Evolutionary conservation across 2,329 filamentous ascomycete species (phyloP), one percentile per base, ranked within the genome.

Genomic region (Parastagonospora avenae): DNA sequence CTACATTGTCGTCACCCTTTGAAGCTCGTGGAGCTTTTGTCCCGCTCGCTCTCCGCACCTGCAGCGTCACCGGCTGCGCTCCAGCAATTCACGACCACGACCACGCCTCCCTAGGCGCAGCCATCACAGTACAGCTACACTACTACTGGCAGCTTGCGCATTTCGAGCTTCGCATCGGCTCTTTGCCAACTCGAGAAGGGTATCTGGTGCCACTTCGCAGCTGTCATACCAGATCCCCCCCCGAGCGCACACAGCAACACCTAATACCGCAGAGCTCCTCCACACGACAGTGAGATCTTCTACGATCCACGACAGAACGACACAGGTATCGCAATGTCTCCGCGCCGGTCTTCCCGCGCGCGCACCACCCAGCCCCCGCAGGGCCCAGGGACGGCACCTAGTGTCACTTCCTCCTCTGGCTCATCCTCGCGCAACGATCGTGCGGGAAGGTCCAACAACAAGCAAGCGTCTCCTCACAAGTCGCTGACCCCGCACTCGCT

Each of bases 271-370:
- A 48, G 29, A 46, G 38, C 16, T 31, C 37, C 28, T 41, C 38
- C 35, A 27, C 19, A 14, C 15, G 31, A 11, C 31, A 8, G 8
- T 15, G 3, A 19, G 24, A 15, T 10, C 10, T 19, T 28, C 7
- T 6, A 11, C 42, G 12, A n/a, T 30, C 29, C 31, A 19, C 16
- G 8, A 10, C 7, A 27, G 19, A n/a, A 28, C 51, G 40, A 45
- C 45, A 49, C 52, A 54, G 33, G 8, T 42, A 32, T 47, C 50
- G 60, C 63, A 59, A 84, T 85, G 82, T 82, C 89, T 72, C 90
- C 90, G 74, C 89, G 93, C 78, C 90, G 93, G 74, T 96, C 92
- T 70, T 94, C 92, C 76, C 88, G 93, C 83, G 91, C 91, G 80
- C 90, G 91, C 77, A 85, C 83, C 72, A 86, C 86, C 65, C 89